Conservation (phyloP, 495 filamentous ascomycete species). For the Aspergillus taichungensis region DNA sequence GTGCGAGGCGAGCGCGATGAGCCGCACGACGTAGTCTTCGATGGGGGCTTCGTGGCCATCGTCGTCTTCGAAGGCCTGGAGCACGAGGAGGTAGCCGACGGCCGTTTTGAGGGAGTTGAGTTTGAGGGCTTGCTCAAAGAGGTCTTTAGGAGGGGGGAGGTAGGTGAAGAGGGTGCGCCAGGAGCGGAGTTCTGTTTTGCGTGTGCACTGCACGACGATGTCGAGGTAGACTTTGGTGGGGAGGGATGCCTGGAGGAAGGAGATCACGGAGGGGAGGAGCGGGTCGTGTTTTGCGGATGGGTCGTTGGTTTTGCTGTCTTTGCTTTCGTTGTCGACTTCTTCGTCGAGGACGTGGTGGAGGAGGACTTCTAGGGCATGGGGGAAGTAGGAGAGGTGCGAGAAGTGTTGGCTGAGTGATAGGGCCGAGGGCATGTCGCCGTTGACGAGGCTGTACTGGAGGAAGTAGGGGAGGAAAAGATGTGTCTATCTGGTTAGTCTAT, state of each 20-base stretch:
- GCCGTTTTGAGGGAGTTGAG: conserved; percentile 87
- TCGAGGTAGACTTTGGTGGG: conserved; percentile 70
- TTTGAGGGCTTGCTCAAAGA: conserved; percentile 85
- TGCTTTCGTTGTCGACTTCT: conserved; percentile 72
- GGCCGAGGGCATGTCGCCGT: conserved; percentile 64
- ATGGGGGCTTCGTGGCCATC: conserved; percentile 53
- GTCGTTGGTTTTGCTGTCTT: conserved; percentile 40
- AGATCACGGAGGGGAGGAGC: conserved; percentile 76
- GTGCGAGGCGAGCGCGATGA: conserved; percentile 72
- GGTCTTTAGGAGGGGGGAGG: conserved; percentile 76
- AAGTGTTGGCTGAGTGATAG: conserved; percentile 73
- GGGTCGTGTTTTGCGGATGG: conserved; percentile 40
- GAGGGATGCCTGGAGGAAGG: conserved; percentile 78
- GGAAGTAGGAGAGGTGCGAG: conserved; percentile 77
- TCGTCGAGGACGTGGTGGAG: conserved; percentile 91
- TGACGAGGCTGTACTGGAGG: conserved; percentile 63
- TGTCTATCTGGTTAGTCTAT: conserved; percentile 42
- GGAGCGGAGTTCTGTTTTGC: conserved; percentile 91
- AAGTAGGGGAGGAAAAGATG: conserved; percentile 87
- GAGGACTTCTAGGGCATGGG: conserved; percentile 86
- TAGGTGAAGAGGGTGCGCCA: conserved; percentile 91
- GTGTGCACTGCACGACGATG: conserved; percentile 92
- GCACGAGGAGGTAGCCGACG: conserved; percentile 88
- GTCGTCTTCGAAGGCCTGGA: conserved; percentile 87
- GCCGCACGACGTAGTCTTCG: conserved; percentile 58